Conservation (phyloP, 2,329 filamentous ascomycete species). For the Westerdykella ornata region DNA sequence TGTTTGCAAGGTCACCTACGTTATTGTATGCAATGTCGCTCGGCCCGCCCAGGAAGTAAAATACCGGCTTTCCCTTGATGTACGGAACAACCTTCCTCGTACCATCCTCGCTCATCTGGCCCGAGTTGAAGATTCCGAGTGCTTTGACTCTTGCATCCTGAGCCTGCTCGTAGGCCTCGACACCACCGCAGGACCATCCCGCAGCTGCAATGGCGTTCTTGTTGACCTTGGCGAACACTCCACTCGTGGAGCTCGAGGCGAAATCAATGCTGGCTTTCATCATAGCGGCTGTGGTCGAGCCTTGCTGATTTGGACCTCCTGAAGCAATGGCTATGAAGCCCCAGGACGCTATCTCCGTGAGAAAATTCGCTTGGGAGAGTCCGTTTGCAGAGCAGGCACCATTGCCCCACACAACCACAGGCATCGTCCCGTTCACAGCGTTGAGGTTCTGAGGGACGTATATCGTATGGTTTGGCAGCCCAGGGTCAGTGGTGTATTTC, state of each 20-base stretch:
- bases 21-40: constrained; percentile 17
- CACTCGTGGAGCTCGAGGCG: constrained; percentile 9
- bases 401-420: constrained; percentile 22
- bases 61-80: constrained; percentile 9
- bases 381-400: constrained; percentile 18
- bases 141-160: constrained; percentile 10
- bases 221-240: constrained; percentile 15
- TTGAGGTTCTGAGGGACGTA: constrained; percentile 9
- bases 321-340: constrained; percentile 16
- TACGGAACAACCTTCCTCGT: constrained; percentile 3
- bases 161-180: constrained; percentile 13
- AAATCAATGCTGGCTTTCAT: constrained; percentile 15
- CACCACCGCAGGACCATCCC: constrained; percentile 14
- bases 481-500: constrained; percentile 4
- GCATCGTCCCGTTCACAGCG: constrained; percentile 8
- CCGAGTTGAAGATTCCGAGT: constrained; percentile 14
- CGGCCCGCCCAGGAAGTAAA: constrained; percentile 12
- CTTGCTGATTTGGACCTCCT: constrained; percentile 9
- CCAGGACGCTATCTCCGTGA: constrained; percentile 15
- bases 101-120: constrained; percentile 7
- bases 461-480: constrained; percentile 12
- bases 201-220: constrained; percentile 12
- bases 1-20: constrained; percentile 6
- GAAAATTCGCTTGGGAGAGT: constrained; percentile 8
- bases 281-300: constrained; percentile 5